Conservation (phyloP, 352 stramenopile genomes). For the Globisporangium abappressorium region DNA sequence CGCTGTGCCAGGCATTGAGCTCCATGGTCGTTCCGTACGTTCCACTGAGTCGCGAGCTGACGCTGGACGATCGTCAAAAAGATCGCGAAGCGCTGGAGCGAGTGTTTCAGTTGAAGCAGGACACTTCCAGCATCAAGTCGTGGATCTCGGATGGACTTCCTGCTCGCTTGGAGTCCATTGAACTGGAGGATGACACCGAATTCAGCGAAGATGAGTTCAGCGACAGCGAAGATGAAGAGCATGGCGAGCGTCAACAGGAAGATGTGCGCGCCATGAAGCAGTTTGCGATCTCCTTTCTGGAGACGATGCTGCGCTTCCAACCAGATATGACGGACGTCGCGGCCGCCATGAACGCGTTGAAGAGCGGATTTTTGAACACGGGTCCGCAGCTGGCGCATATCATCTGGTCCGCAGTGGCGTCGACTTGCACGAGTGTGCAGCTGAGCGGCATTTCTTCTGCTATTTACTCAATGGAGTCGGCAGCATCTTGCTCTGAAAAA, state of each 20-base stretch:
- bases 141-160: conserved; percentile 61
- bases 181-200: conserved; percentile 33
- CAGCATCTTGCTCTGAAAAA: conserved; percentile 18
- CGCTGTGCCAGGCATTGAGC: conserved; percentile 87
- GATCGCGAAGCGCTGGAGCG: conserved; percentile 65
- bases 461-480: conserved; percentile 49
- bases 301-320: conserved; percentile 66
- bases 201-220: conserved; percentile 16
- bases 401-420: conserved; percentile 71
- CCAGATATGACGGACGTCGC: conserved; percentile 52
- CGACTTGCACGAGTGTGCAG: conserved; percentile 61
- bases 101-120: conserved; percentile 73
- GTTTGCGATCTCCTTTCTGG: conserved; percentile 66
- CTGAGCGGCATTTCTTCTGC: conserved; percentile 69
- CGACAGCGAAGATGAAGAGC: conserved; percentile 27
- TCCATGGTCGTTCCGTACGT: conserved; percentile 89
- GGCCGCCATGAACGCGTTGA: conserved; percentile 52
- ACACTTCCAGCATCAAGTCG: conserved; percentile 56
- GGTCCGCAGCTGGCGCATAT: conserved; percentile 69
- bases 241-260: conserved; percentile 23
- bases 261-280: conserved; percentile 73
- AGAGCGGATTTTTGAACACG: conserved; percentile 69
- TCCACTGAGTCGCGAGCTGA: conserved; percentile 49
- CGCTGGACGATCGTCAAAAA: conserved; percentile 48
- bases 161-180: conserved; percentile 35